Evolutionary conservation across 2,329 filamentous ascomycete species (phyloP), one percentile per base, ranked within the genome.

Genomic region (Fusarium poae): DNA sequence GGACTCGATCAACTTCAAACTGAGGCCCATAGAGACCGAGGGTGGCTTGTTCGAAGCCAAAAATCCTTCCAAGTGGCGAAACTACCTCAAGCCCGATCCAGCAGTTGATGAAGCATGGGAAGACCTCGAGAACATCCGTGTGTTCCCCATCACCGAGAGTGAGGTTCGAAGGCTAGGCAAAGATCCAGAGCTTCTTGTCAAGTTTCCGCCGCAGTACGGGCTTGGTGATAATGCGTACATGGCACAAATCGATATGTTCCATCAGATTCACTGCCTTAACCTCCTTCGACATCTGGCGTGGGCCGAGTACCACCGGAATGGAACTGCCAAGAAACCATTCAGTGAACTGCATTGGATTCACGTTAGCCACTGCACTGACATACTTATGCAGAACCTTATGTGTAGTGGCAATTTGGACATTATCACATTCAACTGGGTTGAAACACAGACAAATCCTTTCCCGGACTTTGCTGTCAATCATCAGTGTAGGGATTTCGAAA

Each of bases 351-450:
- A 61, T 4, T 61, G 58, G 58, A 25, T 60, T 4, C 58, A 61
- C 16, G 58, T 61, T 0, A 61, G 55, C 6, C 54, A 61, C 11
- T 60, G 58, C 8, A 61, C 58, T 0, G 58, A 61, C 10, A 61
- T 61, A 16, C n/a, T 61, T 4, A 61, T 61, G 58, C 58, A 61
- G 7, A 61, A 60, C 3, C 25, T 61, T 1, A 61, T 61, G 55
- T 60, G 54, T 1, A 61, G 15, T 13, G 55, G 58, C 2, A 61
- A 60, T 6, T 1, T 60, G 32, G 58, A 61, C 3, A 60, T 61
- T 16, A 39, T 61, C 8, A 60, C 58, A 0, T 61, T 60, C 16
- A 61, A 61, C 18, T 61, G 58, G 58, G 44, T 60, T 15, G 55
- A 61, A 32, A 61, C 44, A 9, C 54, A 60, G 23, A 39, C 54